phyloP scores from a whole-genome alignment of 306 rosid genomes.

The Inga oerstediana region DNA sequence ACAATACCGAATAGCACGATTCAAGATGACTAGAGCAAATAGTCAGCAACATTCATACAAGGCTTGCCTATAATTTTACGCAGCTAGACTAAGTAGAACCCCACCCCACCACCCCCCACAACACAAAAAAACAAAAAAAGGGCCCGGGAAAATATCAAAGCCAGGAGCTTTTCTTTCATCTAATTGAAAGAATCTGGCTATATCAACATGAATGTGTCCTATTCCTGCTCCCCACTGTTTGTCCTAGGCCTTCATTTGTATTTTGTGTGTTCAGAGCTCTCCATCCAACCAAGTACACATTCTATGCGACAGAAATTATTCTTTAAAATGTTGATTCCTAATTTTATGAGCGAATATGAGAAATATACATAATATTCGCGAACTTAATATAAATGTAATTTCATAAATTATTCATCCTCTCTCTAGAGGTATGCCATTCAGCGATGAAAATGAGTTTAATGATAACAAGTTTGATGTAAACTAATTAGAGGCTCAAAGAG shows the following conservation, averaged over 20 bases:
- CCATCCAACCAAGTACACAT: background rate
- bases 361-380: background rate
- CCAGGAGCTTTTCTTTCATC: background rate
- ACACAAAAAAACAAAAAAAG: too few species aligned
- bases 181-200: background rate
- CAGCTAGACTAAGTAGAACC: background rate
- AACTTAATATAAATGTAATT: background rate
- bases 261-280: constrained; percentile 1
- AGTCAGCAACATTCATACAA: background rate
- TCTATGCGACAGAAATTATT: background rate
- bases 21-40: background rate
- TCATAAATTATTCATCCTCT: constrained; percentile 11
- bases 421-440: background rate
- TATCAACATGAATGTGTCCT: background rate
- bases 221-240: background rate
- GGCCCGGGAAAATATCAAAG: background rate
- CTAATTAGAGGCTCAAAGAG: constrained; percentile 26
- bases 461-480: constrained; percentile 18
- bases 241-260: constrained; percentile 8
- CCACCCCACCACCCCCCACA: background rate
- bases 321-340: background rate
- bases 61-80: background rate
- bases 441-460: constrained; percentile 5
- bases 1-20: background rate
- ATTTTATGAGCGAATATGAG: constrained; percentile 1